Percentiles rank a stretch among this genome's conserved stretches.
Evolutionary conservation across 2,329 filamentous ascomycete genomes (phyloP).

Genomic region (Chrysoporthe austroafricana): DNA sequence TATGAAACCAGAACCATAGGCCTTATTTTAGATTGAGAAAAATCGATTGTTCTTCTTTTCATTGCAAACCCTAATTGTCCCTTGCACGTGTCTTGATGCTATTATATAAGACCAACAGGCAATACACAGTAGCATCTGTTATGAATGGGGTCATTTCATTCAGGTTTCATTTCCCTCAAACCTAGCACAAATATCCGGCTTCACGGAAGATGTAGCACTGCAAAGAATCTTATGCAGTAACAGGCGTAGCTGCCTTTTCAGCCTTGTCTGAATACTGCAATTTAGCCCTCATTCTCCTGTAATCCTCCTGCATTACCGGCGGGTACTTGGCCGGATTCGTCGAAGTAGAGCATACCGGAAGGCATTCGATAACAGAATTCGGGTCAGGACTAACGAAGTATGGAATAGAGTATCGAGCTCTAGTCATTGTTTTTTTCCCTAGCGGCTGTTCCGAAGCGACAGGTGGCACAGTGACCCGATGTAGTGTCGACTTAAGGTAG

Average conservation of each 20-base stretch:
- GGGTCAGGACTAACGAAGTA: conserved; percentile 59
- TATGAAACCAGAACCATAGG: no score
- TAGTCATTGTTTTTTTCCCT: conserved; percentile 42
- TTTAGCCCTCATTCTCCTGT: conserved; percentile 26
- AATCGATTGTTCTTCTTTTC: no score
- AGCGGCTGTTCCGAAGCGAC: conserved; percentile 13
- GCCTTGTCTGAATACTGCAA: conserved; percentile 25
- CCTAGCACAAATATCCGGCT: no score
- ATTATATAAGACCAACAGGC: no score
- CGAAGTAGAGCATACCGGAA: conserved; percentile 48
- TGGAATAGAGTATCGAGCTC: conserved; percentile 58
- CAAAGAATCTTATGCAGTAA: no score
- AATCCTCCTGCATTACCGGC: conserved; percentile 36
- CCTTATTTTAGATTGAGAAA: no score
- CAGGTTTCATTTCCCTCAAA: no score
- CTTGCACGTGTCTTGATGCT: no score
- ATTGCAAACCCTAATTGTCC: no score
- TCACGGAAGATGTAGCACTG: no score
- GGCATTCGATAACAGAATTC: conserved; percentile 53
- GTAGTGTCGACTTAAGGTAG: conserved; percentile 28
- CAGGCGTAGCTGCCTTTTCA: neutral
- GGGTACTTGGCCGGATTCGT: conserved; percentile 51
- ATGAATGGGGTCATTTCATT: no score
- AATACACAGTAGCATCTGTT: no score
- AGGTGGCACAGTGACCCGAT: conserved; percentile 24